These are phyloP conservation scores for Pseudogymnoascus sp. DNA, from an alignment of 2,329 filamentous ascomycete species.

Conservation along the genomic window DNA sequence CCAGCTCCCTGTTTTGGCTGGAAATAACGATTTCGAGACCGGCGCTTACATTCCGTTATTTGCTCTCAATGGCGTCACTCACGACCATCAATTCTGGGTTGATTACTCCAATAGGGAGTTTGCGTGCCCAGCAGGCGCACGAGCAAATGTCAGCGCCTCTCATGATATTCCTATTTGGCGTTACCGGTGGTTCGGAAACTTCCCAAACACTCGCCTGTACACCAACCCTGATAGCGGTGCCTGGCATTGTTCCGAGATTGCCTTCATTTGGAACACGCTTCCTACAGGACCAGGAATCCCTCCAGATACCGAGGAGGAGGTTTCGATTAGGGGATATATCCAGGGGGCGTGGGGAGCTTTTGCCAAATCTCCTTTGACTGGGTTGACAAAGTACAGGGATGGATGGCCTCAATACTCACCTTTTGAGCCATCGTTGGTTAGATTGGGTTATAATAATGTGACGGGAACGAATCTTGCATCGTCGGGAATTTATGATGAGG, in stretches of 20 bases:
- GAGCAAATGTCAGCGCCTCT: constrained; percentile 22
- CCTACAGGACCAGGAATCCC: constrained; percentile 12
- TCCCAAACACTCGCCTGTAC: constrained; percentile 26
- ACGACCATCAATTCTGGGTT: constrained; percentile 12
- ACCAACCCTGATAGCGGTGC: constrained; percentile 26
- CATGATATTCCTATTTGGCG: constrained; percentile 29
- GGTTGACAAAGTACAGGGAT: constrained; percentile 24
- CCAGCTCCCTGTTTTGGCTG: constrained; percentile 25
- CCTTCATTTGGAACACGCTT: constrained; percentile 28
- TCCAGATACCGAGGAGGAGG: constrained; percentile 23
- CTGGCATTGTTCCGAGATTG: constrained; percentile 30
- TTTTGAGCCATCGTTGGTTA: constrained; percentile 20
- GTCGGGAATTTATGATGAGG: constrained; percentile 21
- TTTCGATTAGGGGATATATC: constrained; percentile 28
- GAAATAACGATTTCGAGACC: constrained; percentile 29
- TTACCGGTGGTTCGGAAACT: constrained; percentile 32
- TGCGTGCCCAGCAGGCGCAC: constrained; percentile 24
- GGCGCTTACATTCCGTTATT: constrained; percentile 13
- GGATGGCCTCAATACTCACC: constrained; percentile 26
- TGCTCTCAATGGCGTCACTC: constrained; percentile 9
- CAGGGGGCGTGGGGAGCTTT: constrained; percentile 34
- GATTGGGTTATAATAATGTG: constrained; percentile 24
- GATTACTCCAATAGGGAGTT: background rate
- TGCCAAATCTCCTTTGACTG: constrained; percentile 31
- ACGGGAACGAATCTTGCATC: constrained; percentile 24